Evolutionary conservation across 1,284 basidiomycete species (phyloP).

Genomic region (Peniophora sp.): DNA sequence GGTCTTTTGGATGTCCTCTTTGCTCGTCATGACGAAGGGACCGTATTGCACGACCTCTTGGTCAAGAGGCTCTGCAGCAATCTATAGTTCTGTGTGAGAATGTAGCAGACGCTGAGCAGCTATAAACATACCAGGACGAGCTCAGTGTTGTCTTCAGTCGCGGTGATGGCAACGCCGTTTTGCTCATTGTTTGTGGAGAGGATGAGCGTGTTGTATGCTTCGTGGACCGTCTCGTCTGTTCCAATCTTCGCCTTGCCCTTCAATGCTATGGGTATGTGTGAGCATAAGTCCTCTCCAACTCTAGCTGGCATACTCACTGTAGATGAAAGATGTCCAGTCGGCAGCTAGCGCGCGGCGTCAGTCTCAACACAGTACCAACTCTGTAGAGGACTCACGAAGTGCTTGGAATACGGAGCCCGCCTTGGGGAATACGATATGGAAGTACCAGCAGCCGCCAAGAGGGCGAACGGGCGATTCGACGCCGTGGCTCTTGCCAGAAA

Average conservation of each 20-base stretch:
- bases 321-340: conserved; percentile 80
- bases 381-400: conserved; percentile 50
- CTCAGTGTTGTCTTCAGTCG: conserved; percentile 54
- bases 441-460: conserved; percentile 90
- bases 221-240: conserved; percentile 38
- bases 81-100: conserved; percentile 25
- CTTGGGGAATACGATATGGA: conserved; percentile 71
- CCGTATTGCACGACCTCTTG: conserved; percentile 86
- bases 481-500: conserved; percentile 85
- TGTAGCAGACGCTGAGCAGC: conserved; percentile 5
- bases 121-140: conserved; percentile 51
- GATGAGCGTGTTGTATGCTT: conserved; percentile 72
- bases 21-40: conserved; percentile 80
- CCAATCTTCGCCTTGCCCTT: conserved; percentile 61
- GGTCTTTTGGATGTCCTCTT: conserved; percentile 77
- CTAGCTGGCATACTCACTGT: conserved; percentile 41
- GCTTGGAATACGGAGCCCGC: conserved; percentile 74
- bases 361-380: not conserved
- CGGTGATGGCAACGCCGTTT: conserved; percentile 56
- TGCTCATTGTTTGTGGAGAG: conserved; percentile 50
- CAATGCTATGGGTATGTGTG: conserved; percentile 37
- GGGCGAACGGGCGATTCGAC: conserved; percentile 83
- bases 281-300: not conserved
- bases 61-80: conserved; percentile 85
- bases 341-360: conserved; percentile 32